phyloP scores from a whole-genome alignment of 2,329 filamentous ascomycete species.

The Aspergillus sp. region DNA sequence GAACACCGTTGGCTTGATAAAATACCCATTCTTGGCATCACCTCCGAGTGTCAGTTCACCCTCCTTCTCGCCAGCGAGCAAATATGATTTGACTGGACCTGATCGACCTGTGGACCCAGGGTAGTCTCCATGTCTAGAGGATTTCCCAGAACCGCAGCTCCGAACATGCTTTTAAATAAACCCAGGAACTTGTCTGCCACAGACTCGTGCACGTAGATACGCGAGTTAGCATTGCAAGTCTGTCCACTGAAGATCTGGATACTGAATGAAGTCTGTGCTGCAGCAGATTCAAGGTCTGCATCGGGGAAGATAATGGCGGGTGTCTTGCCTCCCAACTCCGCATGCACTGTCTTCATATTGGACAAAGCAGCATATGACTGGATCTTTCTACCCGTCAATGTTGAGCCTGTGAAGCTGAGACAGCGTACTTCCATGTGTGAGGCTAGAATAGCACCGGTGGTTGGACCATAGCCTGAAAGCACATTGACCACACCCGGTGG shows the following conservation, averaged over 20 bases:
- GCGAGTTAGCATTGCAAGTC: conserved; percentile 61
- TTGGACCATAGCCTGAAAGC: conserved; percentile 63
- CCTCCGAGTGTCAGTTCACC: conserved; percentile 67
- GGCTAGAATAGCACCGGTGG: conserved; percentile 52
- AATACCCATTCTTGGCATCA: conserved; percentile 77
- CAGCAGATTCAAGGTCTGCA: conserved; percentile 50
- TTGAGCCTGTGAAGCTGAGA: conserved; percentile 63
- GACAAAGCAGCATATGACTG: conserved; percentile 38
- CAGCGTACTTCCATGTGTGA: conserved; percentile 64
- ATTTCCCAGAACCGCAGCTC: conserved; percentile 74
- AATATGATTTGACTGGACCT: conserved; percentile 78
- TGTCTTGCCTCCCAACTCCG: conserved; percentile 41
- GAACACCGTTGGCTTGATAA: conserved; percentile 85
- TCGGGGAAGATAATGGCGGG: conserved; percentile 40
- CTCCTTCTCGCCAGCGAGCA: conserved; percentile 62
- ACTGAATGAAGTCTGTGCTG: conserved; percentile 48
- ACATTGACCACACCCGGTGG: conserved; percentile 53
- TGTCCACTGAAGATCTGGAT: conserved; percentile 61
- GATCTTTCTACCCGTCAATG: conserved; percentile 58
- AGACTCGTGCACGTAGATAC: conserved; percentile 80
- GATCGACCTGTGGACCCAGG: conserved; percentile 81
- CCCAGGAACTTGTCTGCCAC: conserved; percentile 82
- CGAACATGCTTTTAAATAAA: conserved; percentile 73
- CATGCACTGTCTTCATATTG: conserved; percentile 38
- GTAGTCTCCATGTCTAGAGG: conserved; percentile 75